Conservation (phyloP, 192 early-diverging fungal genomes). For the Umbelopsis isabellina region DNA sequence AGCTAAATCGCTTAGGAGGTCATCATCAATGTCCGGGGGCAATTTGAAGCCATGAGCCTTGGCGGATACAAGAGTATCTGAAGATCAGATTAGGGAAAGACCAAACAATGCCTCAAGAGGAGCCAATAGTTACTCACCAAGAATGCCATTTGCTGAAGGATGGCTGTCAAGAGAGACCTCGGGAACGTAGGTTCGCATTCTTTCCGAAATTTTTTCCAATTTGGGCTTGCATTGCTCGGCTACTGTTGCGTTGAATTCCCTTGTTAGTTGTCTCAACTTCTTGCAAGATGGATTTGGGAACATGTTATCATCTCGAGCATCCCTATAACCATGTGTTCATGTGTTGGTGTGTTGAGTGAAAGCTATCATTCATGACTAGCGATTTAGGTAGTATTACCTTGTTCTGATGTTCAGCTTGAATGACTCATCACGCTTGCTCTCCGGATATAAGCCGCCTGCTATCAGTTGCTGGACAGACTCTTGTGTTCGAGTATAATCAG, state of each 20-base stretch:
- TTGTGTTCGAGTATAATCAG: constrained; percentile 39
- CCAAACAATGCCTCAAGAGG: neutral
- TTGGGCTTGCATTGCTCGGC: constrained; percentile 25
- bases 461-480: constrained; percentile 46
- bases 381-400: constrained; percentile 26
- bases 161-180: constrained; percentile 38
- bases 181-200: constrained; percentile 33
- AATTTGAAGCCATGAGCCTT: constrained; percentile 37
- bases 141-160: constrained; percentile 44
- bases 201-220: constrained; percentile 24
- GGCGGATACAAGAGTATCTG: constrained; percentile 39
- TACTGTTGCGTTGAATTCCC: constrained; percentile 30
- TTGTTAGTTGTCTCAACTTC: constrained; percentile 30
- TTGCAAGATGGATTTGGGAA: constrained; percentile 42
- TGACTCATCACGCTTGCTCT: constrained; percentile 11
- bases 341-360: too few species aligned
- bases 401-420: constrained; percentile 35
- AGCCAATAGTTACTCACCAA: constrained; percentile 25
- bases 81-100: neutral
- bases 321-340: constrained; percentile 24
- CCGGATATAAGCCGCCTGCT: constrained; percentile 43
- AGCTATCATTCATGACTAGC: neutral
- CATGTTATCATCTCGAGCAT: constrained; percentile 37
- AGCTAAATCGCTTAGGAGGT: constrained; percentile 31
- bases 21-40: constrained; percentile 34